phyloP scores from a whole-genome alignment of 331 rosid genomes.

The Dryas integrifolia region DNA sequence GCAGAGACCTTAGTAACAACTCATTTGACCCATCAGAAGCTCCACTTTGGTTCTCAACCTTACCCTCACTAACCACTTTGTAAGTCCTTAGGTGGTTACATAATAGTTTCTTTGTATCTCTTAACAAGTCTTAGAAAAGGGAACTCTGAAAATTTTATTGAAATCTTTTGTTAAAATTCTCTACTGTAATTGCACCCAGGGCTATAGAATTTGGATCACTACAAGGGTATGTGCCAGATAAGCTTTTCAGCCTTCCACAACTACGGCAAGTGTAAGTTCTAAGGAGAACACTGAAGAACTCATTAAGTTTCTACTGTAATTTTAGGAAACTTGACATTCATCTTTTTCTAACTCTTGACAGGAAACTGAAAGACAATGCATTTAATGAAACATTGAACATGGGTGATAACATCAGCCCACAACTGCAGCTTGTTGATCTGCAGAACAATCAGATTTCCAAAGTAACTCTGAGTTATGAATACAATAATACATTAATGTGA shows the following conservation, averaged over 20 bases:
- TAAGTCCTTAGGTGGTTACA: conserved; percentile 35
- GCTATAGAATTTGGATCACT: conserved; percentile 68
- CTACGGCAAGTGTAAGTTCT: conserved; percentile 76
- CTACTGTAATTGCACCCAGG: conserved; percentile 31
- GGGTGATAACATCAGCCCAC: conserved; percentile 59
- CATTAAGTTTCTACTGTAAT: not conserved
- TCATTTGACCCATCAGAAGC: conserved; percentile 58
- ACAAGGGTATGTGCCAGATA: conserved; percentile 60
- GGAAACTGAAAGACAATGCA: conserved; percentile 61
- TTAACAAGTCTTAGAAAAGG: not conserved
- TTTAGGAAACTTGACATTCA: not conserved
- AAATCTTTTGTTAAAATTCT: conserved; percentile 7
- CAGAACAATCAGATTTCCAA: conserved; percentile 58
- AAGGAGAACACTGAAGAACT: not conserved
- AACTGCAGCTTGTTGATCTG: conserved; percentile 75
- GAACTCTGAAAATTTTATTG: not conserved
- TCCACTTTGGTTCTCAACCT: conserved; percentile 69
- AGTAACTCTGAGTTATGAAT: conserved; percentile 38
- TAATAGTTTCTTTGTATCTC: conserved; percentile 6
- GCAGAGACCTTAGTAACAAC: conserved; percentile 85
- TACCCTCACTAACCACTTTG: conserved; percentile 69
- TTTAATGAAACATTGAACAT: conserved; percentile 60
- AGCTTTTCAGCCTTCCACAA: conserved; percentile 65
- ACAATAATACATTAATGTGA: conserved; percentile 60
- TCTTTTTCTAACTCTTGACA: conserved; percentile 26